Evolutionary conservation across 2,329 filamentous ascomycete species (phyloP).

Genomic region (Clarireedia hainanense): DNA sequence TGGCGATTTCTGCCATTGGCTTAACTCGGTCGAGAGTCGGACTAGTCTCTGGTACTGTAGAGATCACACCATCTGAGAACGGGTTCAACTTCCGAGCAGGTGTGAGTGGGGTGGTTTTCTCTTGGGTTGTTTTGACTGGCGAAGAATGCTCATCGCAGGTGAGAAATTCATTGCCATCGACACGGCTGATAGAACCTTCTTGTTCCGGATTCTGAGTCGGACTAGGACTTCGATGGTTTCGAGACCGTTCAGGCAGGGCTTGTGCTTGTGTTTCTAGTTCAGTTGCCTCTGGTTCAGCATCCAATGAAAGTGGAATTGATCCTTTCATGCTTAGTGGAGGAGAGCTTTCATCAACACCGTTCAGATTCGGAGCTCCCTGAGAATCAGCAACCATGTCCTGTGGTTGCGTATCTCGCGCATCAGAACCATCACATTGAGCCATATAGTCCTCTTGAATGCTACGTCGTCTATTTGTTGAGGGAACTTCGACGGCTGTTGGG

Average conservation of each 20-base stretch:
- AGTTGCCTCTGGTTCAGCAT: neutral
- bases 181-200: neutral
- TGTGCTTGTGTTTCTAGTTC: neutral
- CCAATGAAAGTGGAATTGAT: no score
- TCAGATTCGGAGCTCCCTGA: conserved; percentile 11
- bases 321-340: neutral
- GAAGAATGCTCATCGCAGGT: no score
- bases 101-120: neutral
- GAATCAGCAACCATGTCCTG: conserved; percentile 25
- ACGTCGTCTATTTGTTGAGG: conserved; percentile 20
- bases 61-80: conserved; percentile 10
- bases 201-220: neutral
- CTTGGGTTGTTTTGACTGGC: neutral
- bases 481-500: conserved; percentile 16
- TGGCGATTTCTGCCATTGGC: conserved; percentile 24
- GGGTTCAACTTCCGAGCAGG: conserved; percentile 2
- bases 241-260: neutral
- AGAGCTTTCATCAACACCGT: neutral
- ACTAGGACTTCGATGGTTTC: neutral
- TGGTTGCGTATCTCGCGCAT: conserved; percentile 22
- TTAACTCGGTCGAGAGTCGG: conserved; percentile 17
- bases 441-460: conserved; percentile 23
- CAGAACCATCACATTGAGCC: conserved; percentile 20
- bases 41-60: conserved; percentile 27
- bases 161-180: neutral